Evolutionary conservation across 2,329 filamentous ascomycete genomes (phyloP).

Genomic region (Neofusicoccum sp.): DNA sequence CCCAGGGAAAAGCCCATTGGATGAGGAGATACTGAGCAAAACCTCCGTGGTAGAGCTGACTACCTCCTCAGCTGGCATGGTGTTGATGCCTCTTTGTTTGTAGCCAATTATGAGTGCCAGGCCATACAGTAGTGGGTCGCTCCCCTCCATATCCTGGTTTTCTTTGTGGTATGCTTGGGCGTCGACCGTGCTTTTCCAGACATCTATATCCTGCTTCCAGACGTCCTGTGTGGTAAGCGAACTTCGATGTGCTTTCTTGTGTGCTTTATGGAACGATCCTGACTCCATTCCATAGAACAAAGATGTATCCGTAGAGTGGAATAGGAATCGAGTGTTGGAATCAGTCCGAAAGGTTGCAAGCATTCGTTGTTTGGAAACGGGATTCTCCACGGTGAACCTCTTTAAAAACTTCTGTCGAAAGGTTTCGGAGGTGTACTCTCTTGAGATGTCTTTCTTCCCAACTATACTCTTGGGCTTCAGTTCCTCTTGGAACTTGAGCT

Average conservation of each 20-base stretch:
- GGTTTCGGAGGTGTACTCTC: neutral
- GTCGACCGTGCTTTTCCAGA: neutral
- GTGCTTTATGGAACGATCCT: neutral
- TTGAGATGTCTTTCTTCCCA: neutral
- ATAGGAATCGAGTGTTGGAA: slow-evolving; percentile 8
- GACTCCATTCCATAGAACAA: neutral
- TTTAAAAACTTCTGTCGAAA: neutral
- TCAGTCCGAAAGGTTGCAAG: slow-evolving; percentile 13
- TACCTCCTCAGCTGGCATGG: neutral
- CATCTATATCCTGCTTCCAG: neutral
- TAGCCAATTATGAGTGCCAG: neutral
- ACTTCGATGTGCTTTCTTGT: no score
- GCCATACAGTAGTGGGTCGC: neutral
- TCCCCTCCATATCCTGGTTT: neutral
- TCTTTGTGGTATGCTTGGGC: neutral
- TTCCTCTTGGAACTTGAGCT: neutral
- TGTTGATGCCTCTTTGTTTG: neutral
- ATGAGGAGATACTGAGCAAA: neutral
- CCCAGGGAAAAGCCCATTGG: neutral
- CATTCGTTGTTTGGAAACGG: slow-evolving; percentile 11
- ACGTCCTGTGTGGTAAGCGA: neutral
- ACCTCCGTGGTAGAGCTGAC: neutral
- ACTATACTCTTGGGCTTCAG: neutral
- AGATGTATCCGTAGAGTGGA: slow-evolving; percentile 18
- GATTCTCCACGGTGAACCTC: neutral